Percentiles rank a stretch among this genome's conserved stretches.
Evolutionary conservation across 2,329 filamentous ascomycete genomes (phyloP).

Genomic region (Aphanocladium album): DNA sequence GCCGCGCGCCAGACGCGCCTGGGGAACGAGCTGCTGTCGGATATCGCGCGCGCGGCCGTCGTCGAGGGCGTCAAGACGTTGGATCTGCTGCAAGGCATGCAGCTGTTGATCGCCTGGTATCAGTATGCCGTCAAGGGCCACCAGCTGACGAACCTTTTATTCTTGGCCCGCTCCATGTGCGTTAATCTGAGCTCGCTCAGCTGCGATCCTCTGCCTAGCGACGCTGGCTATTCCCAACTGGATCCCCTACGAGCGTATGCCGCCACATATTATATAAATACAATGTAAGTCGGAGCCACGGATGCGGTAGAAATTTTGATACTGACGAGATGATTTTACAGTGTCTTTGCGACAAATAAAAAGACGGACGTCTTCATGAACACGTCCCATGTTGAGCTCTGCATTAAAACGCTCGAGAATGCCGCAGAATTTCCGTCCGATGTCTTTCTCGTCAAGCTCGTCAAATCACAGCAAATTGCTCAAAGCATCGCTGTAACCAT

Average conservation of each 20-base stretch:
- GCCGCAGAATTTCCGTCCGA: constrained; percentile 40
- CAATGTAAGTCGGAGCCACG: constrained; percentile 32
- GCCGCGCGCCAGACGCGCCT: constrained; percentile 38
- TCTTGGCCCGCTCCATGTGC: constrained; percentile 42
- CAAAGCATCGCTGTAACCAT: constrained; percentile 42
- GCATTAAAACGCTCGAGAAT: constrained; percentile 37
- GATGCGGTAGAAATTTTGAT: not conserved
- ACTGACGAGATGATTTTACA: constrained; percentile 13
- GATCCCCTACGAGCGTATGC: constrained; percentile 44
- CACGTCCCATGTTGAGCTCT: constrained; percentile 38
- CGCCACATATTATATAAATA: constrained; percentile 47
- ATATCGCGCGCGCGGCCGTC: constrained; percentile 36
- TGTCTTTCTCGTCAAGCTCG: constrained; percentile 38
- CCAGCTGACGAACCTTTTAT: constrained; percentile 45
- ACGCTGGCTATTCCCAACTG: constrained; percentile 26
- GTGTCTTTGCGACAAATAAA: constrained; percentile 42
- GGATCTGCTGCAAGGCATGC: constrained; percentile 43
- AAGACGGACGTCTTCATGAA: constrained; percentile 44
- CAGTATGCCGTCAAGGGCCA: constrained; percentile 45
- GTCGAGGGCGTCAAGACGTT: constrained; percentile 39
- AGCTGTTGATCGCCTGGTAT: constrained; percentile 43
- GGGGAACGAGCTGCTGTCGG: constrained; percentile 39
- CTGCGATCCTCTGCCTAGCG: constrained; percentile 24
- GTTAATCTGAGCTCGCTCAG: constrained; percentile 32
- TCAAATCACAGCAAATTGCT: constrained; percentile 43